phyloP scores from a whole-genome alignment of 768 basidiomycete species.

The Amanita pseudoporphyria region DNA sequence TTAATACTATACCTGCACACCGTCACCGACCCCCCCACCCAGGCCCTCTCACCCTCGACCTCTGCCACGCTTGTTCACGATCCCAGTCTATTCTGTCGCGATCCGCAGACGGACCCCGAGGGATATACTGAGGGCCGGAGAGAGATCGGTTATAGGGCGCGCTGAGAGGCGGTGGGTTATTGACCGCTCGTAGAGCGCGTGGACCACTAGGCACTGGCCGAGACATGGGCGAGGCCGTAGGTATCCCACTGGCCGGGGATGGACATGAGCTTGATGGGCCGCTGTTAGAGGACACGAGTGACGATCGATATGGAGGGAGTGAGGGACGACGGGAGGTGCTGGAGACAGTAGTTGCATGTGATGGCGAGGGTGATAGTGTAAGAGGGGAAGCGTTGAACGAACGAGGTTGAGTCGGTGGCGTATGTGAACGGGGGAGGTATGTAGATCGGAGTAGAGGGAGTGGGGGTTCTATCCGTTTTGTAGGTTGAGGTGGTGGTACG shows the following conservation, averaged over 20 bases:
- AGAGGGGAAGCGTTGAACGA: conserved; percentile 25
- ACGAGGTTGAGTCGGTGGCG: conserved; percentile 39
- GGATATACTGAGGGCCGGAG: conserved; percentile 25
- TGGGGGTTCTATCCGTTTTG: background rate
- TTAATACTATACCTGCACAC: conserved; percentile 12
- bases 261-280: background rate
- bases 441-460: background rate
- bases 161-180: conserved; percentile 1
- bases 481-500: conserved; percentile 8
- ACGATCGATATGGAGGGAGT: background rate
- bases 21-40: conserved; percentile 18
- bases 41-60: conserved; percentile 23
- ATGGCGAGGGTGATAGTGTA: conserved; percentile 8
- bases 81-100: conserved; percentile 38
- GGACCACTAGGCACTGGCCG: conserved; percentile 19
- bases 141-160: conserved; percentile 11
- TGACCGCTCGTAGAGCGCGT: conserved; percentile 11
- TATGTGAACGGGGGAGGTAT: conserved; percentile 28
- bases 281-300: background rate
- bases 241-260: conserved; percentile 13
- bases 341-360: background rate
- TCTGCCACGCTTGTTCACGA: conserved; percentile 25
- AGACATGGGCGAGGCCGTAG: conserved; percentile 13
- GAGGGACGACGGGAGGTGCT: conserved; percentile 1
- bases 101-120: conserved; percentile 44